Conservation (phyloP, 805 yeast genomes). For the Barnettozyma wickerhamii region DNA sequence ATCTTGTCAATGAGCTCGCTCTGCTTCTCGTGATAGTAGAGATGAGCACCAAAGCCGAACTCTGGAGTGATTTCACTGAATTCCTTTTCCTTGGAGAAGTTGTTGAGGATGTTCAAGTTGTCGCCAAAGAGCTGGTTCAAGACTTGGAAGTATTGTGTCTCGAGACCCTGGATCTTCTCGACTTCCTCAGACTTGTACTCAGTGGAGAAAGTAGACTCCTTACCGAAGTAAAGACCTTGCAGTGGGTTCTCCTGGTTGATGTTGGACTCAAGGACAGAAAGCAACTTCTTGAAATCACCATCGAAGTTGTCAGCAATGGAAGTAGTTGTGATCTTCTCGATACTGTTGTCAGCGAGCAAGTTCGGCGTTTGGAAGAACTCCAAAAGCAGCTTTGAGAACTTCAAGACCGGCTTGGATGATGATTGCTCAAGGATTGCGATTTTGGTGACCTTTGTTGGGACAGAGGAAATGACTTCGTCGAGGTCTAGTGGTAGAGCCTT, state of each 20-base stretch:
- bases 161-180: slow-evolving; percentile 49
- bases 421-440: slow-evolving; percentile 68
- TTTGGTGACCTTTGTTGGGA: slow-evolving; percentile 36
- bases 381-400: slow-evolving; percentile 68
- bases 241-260: slow-evolving; percentile 49
- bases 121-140: slow-evolving; percentile 61
- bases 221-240: slow-evolving; percentile 61
- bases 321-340: slow-evolving; percentile 53
- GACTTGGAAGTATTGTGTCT: slow-evolving; percentile 73
- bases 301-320: slow-evolving; percentile 36
- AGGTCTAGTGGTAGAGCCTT: slow-evolving; percentile 67
- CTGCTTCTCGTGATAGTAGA: slow-evolving; percentile 52
- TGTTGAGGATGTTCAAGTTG: slow-evolving; percentile 58
- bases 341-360: slow-evolving; percentile 39
- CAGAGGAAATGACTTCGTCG: slow-evolving; percentile 45
- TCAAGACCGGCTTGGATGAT: slow-evolving; percentile 25
- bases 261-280: slow-evolving; percentile 49
- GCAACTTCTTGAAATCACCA: slow-evolving; percentile 29
- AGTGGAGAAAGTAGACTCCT: slow-evolving; percentile 16
- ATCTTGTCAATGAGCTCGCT: slow-evolving; percentile 41
- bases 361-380: slow-evolving; percentile 65
- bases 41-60: slow-evolving; percentile 76
- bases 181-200: slow-evolving; percentile 24
- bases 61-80: slow-evolving; percentile 66
- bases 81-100: slow-evolving; percentile 37